phyloP scores from a whole-genome alignment of 116 monocot genomes.

The Phalaenopsis hybrid region DNA sequence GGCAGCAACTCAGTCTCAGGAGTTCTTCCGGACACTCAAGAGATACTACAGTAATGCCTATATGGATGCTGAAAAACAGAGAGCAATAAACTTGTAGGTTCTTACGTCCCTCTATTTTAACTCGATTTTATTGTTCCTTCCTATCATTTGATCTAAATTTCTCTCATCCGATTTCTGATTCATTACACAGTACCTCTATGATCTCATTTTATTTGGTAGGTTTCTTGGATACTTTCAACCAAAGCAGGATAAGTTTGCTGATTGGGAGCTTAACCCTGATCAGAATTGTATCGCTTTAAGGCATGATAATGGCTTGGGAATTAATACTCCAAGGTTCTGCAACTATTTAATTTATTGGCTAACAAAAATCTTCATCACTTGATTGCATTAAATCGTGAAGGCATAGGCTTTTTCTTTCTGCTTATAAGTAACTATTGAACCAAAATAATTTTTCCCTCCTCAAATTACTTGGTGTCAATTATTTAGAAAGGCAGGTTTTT shows the following conservation, averaged over 20 bases:
- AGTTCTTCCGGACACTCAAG: constrained; percentile 55
- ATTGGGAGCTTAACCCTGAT: constrained; percentile 60
- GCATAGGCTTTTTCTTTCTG: constrained; percentile 1
- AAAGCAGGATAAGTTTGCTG: constrained; percentile 45
- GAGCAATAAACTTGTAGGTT: constrained; percentile 68
- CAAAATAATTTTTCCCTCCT: not conserved
- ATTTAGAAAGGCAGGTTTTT: not conserved
- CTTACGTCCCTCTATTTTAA: not conserved
- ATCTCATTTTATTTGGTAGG: constrained; percentile 23
- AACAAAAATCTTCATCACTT: too few species aligned
- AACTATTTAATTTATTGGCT: not conserved
- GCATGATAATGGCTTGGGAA: constrained; percentile 21
- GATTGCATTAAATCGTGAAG: too few species aligned
- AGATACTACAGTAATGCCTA: constrained; percentile 71
- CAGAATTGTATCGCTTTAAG: constrained; percentile 30
- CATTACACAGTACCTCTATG: not conserved
- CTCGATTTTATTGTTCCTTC: not conserved
- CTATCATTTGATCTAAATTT: constrained; percentile 3
- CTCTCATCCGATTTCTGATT: not conserved
- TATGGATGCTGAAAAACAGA: constrained; percentile 61
- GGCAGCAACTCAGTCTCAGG: constrained; percentile 47
- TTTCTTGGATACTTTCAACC: constrained; percentile 78
- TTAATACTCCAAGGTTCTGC: constrained; percentile 40
- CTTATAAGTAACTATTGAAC: not conserved
- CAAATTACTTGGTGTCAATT: not conserved